phyloP scores from a whole-genome alignment of 1,139 yeast species.

The Yamadazyma oceani region DNA sequence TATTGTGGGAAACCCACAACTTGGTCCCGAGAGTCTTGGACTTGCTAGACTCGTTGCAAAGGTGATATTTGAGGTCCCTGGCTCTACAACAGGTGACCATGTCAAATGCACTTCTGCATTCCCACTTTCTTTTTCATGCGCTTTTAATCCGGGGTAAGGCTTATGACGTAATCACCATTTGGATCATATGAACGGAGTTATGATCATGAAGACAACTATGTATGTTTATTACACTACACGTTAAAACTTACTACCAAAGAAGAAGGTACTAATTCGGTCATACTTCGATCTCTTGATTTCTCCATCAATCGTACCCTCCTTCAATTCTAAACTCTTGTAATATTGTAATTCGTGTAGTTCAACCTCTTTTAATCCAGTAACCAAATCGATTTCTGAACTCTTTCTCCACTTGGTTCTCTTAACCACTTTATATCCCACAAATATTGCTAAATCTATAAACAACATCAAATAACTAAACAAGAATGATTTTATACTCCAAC shows the following conservation, averaged over 20 bases:
- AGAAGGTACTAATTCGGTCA: conserved; percentile 15
- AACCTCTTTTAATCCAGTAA: conserved; percentile 37
- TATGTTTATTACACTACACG: no score
- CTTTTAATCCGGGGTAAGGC: no score
- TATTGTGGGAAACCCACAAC: no score
- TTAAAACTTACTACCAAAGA: conserved; percentile 26
- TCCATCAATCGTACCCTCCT: conserved; percentile 17
- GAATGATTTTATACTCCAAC: conserved; percentile 62
- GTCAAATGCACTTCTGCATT: no score
- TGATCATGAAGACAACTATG: no score
- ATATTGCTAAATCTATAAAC: conserved; percentile 59
- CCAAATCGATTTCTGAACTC: conserved; percentile 48
- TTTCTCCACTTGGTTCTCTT: conserved; percentile 50
- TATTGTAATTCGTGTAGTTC: conserved; percentile 48
- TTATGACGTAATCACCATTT: no score
- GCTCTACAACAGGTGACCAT: no score
- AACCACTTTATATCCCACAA: conserved; percentile 56
- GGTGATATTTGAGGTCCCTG: no score
- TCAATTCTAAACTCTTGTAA: conserved; percentile 18
- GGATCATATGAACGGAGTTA: no score
- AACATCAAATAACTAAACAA: conserved; percentile 68
- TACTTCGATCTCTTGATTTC: conserved; percentile 12
- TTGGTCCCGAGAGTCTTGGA: no score
- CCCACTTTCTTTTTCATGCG: no score
- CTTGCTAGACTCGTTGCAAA: no score